These are phyloP conservation scores for Pharus latifolius DNA, from an alignment of 176 grass and related monocot genomes.

Conservation along the genomic window DNA sequence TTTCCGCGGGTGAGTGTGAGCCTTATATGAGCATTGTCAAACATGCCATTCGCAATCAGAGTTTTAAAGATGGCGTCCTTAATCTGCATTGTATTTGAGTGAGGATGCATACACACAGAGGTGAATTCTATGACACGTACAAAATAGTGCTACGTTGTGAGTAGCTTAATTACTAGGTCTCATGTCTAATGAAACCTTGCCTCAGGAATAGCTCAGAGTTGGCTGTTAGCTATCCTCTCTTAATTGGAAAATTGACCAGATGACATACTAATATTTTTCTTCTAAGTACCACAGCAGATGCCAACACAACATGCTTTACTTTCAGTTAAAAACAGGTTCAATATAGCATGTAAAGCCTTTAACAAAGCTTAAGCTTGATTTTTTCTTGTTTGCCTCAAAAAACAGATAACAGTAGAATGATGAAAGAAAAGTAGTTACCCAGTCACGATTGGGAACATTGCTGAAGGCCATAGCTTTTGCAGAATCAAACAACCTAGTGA, in stretches of 20 bases:
- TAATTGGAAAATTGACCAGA: neutral
- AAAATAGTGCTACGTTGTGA: no score
- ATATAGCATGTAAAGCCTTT: neutral
- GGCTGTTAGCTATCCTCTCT: neutral
- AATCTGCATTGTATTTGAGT: slow-evolving; percentile 44
- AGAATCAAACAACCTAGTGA: slow-evolving; percentile 82
- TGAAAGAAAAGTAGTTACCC: slow-evolving; percentile 39
- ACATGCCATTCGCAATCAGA: slow-evolving; percentile 88
- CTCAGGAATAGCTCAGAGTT: slow-evolving; percentile 1
- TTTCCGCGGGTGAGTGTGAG: slow-evolving; percentile 90
- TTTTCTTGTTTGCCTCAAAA: neutral
- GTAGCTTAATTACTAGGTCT: no score
- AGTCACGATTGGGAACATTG: slow-evolving; percentile 72
- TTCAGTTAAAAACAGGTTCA: neutral
- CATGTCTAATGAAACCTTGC: neutral
- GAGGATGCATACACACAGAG: neutral
- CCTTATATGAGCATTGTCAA: slow-evolving; percentile 89
- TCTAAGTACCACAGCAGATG: neutral
- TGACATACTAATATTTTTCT: neutral
- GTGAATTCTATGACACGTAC: neutral
- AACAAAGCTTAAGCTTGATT: neutral
- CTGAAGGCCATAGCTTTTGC: slow-evolving; percentile 91
- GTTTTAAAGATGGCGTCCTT: slow-evolving; percentile 91
- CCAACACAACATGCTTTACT: neutral
- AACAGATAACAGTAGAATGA: neutral